Evolutionary conservation across 1,284 basidiomycete species (phyloP), one percentile per base, ranked within the genome.

Genomic region (Irpex lacteus): DNA sequence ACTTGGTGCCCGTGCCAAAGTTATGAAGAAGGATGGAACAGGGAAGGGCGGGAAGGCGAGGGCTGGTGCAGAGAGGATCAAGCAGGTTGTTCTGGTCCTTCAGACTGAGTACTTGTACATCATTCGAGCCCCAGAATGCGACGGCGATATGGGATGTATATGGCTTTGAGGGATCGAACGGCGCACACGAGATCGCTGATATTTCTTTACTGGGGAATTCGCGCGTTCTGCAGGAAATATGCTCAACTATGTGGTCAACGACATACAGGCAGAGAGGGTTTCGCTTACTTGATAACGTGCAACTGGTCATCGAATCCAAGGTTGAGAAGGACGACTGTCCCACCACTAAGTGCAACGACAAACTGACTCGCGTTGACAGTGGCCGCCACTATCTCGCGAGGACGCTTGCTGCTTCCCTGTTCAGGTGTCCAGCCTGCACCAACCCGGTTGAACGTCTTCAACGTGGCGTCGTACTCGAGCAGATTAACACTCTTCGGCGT

Each of bases 101-200:
- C 9, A 89, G 71, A 1, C 77, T 74, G 60, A 91, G 80, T n/a
- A 97, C 74, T 61, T 88, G 79, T 47, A 96, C 82, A 19, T 78
- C 72, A 65, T 90, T 87, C 1, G 85, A 83, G 26, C 81, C 82
- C 95, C 96, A 98, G 66, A 93, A 93, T 0, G 89, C 87, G 21
- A 92, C 85, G 0, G 86, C 86, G 15, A 89, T 76, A 49, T 82
- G 71, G 9, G 73, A 73, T 1, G 88, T 75, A 62, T 78, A 88
- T 40, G 74, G 70, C 66, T 83, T 82, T 5, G 76, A 69, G 0
- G 76, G 70, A 65, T 89, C 82, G 40, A 85, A 69, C 1, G 88
- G 87, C 3, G 77, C 71, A 66, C 89, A 87, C 1, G 88, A 88
- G 36, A 93, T 75, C 0, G 88, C 82, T 32, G 90, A 89, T 55